Conservation (phyloP, 2,329 filamentous ascomycete species). For the Alternaria incomplexa region DNA sequence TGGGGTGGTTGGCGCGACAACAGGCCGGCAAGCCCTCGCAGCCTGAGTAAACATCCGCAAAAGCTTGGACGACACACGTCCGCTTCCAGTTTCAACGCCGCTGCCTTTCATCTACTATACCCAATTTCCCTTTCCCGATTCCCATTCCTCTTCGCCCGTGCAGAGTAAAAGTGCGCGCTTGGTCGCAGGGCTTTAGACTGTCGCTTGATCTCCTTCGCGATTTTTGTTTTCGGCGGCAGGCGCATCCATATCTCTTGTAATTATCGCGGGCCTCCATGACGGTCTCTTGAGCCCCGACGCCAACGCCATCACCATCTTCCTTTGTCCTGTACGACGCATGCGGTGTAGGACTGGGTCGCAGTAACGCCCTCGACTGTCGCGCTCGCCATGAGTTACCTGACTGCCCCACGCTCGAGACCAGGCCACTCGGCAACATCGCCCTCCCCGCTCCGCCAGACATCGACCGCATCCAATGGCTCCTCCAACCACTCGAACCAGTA, state of each 20-base stretch:
- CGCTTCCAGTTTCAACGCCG: conserved; percentile 36
- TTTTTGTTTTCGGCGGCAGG: conserved; percentile 28
- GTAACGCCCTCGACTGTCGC: conserved; percentile 17
- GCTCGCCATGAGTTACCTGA: conserved; percentile 47
- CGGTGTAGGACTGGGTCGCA: conserved; percentile 19
- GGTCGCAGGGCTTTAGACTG: conserved; percentile 28
- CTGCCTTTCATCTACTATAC: conserved; percentile 25
- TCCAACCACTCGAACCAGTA: conserved; percentile 67
- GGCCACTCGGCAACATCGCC: conserved; percentile 50
- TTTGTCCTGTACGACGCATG: conserved; percentile 39
- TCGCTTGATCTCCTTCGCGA: conserved; percentile 16
- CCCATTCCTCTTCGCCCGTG: conserved; percentile 39
- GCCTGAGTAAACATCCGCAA: conserved; percentile 14
- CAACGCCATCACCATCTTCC: conserved; percentile 10
- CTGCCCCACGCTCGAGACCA: conserved; percentile 48
- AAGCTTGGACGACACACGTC: conserved; percentile 23
- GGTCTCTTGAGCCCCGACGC: conserved; percentile 30
- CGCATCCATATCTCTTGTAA: conserved; percentile 26
- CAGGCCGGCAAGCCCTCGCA: conserved; percentile 5
- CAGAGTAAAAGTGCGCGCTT: conserved; percentile 25
- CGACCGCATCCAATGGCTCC: conserved; percentile 74
- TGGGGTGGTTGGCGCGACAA: conserved; percentile 15
- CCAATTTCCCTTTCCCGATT: conserved; percentile 13
- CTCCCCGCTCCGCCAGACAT: conserved; percentile 65
- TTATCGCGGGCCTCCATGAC: conserved; percentile 37